These are phyloP conservation scores for Crucibulum laeve DNA, from an alignment of 768 basidiomycete species.

Conservation along the genomic window DNA sequence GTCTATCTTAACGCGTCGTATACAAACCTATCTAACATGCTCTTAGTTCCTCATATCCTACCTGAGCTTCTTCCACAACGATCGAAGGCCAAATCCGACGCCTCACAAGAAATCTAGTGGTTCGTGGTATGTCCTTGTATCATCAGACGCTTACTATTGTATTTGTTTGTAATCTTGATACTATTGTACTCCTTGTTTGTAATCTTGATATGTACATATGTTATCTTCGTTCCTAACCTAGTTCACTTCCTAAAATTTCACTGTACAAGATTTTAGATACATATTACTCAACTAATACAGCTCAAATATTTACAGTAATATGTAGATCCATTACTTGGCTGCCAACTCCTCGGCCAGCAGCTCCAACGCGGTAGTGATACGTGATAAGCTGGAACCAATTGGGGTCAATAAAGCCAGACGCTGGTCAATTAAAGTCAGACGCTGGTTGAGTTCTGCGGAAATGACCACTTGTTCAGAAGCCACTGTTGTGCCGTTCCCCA, in stretches of 20 bases:
- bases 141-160: no score
- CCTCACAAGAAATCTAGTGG: conserved; percentile 1
- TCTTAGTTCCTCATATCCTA: conserved; percentile 16
- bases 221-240: no score
- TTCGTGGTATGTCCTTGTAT: no score
- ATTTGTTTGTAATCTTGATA: no score
- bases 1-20: conserved; percentile 22
- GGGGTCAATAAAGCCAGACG: no score
- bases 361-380: conserved; percentile 31
- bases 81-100: background rate
- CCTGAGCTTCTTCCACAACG: conserved; percentile 12
- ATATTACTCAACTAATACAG: no score
- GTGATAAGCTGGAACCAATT: conserved; percentile 23
- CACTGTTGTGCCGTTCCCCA: conserved; percentile 26
- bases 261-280: no score
- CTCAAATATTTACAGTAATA: no score
- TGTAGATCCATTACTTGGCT: background rate
- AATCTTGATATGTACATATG: no score
- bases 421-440: conserved; percentile 30
- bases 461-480: conserved; percentile 8
- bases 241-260: no score
- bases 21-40: conserved; percentile 28
- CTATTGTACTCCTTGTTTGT: no score
- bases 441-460: conserved; percentile 20
- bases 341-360: conserved; percentile 19